Evolutionary conservation across 345 rosid species (phyloP).

Genomic region (Brassica juncea): DNA sequence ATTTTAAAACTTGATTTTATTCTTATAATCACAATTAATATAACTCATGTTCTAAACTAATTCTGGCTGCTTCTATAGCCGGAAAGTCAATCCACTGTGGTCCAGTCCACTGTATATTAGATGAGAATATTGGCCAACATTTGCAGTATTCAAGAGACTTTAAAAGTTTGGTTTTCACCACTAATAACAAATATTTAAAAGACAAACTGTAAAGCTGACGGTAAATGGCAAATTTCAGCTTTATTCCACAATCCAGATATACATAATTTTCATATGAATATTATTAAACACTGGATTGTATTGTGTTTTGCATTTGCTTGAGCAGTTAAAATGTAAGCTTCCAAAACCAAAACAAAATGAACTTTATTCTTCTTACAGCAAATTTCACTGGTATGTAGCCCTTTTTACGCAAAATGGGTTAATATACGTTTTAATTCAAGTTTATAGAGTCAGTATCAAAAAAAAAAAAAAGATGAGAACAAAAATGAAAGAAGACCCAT

Average conservation of each 20-base stretch:
- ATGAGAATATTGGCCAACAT: background rate
- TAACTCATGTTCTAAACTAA: background rate
- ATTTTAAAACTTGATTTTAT: background rate
- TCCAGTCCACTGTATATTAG: background rate
- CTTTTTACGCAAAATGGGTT: background rate
- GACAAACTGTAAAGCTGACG: background rate
- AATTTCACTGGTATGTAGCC: background rate
- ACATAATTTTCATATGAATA: background rate
- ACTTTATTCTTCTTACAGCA: background rate
- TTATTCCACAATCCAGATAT: background rate
- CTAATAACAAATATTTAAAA: background rate
- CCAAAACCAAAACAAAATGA: background rate
- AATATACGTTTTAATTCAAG: background rate
- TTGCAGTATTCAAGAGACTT: background rate
- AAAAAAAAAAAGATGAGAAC: background rate
- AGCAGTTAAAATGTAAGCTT: background rate
- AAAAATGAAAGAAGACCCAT: background rate
- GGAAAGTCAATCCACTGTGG: background rate
- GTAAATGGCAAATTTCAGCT: background rate
- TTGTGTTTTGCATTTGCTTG: background rate
- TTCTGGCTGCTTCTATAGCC: background rate
- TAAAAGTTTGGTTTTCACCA: background rate
- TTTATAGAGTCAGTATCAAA: background rate
- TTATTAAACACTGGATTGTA: background rate
- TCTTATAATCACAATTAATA: background rate